Conservation (phyloP, 1,284 basidiomycete species). For the Abortiporus biennis region DNA sequence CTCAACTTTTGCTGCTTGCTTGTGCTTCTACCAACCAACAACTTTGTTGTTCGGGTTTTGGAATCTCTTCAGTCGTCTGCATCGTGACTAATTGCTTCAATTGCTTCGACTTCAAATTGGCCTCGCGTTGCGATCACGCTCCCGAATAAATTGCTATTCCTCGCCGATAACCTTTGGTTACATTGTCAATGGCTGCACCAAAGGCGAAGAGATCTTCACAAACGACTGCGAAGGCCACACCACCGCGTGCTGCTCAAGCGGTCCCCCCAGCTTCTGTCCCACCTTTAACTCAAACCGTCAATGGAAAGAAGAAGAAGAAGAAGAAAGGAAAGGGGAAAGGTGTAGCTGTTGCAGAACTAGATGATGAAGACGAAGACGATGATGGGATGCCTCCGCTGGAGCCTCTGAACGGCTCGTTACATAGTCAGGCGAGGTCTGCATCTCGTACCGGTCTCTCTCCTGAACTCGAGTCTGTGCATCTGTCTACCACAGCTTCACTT, state of each 20-base stretch:
- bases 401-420: conserved; percentile 20
- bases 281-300: conserved; percentile 3
- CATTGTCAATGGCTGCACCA: conserved; percentile 9
- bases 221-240: conserved; percentile 1
- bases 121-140: too few species aligned
- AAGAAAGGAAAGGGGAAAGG: conserved; percentile 43
- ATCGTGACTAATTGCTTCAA: too few species aligned
- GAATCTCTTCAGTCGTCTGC: too few species aligned
- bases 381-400: conserved; percentile 23
- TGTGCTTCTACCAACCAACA: too few species aligned
- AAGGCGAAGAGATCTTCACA: conserved; percentile 6
- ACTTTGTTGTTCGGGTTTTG: too few species aligned
- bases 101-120: too few species aligned
- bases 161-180: too few species aligned
- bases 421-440: conserved; percentile 17
- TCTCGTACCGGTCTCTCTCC: conserved; percentile 33
- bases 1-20: too few species aligned
- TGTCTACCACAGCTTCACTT: conserved; percentile 40
- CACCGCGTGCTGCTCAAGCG: conserved; percentile 2
- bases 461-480: conserved; percentile 41
- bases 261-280: conserved; percentile 3
- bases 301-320: conserved; percentile 34
- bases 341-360: conserved; percentile 22
- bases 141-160: too few species aligned
- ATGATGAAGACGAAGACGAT: conserved; percentile 25